phyloP scores from a whole-genome alignment of 306 rosid genomes.

The Gynostemma pentaphyllum region DNA sequence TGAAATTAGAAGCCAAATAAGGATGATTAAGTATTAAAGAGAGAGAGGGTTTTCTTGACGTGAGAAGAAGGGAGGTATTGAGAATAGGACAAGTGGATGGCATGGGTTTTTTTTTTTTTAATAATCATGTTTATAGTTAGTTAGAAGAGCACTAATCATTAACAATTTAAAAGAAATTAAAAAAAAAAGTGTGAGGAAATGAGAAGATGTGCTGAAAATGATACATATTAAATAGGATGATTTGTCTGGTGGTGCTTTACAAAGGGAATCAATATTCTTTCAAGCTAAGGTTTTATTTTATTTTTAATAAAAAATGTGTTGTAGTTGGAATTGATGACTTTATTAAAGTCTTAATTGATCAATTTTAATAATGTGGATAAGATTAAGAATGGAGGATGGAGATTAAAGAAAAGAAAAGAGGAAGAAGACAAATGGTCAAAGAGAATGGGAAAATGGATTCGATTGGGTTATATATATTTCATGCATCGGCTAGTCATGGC shows the following conservation, averaged over 20 bases:
- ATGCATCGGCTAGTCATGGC: background rate
- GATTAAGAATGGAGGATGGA: background rate
- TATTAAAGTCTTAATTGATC: background rate
- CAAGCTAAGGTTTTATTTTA: background rate
- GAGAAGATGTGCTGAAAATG: conserved; percentile 10
- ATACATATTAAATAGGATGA: conserved; percentile 18
- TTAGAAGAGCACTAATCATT: conserved; percentile 38
- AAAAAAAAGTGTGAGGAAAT: background rate
- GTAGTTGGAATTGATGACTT: background rate
- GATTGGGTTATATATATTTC: background rate
- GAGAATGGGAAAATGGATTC: conserved; percentile 7
- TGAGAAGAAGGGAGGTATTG: background rate
- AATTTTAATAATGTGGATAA: background rate
- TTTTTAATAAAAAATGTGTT: background rate
- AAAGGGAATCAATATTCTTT: conserved; percentile 11
- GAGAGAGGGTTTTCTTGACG: too few relatives aligned
- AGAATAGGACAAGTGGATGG: background rate
- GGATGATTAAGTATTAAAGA: too few relatives aligned
- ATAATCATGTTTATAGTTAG: conserved; percentile 1
- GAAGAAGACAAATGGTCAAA: background rate
- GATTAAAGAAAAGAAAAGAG: background rate
- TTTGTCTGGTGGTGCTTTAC: conserved; percentile 38
- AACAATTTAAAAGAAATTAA: conserved; percentile 7
- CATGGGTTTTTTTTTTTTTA: background rate
- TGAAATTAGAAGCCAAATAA: background rate